Conservation (phyloP, 345 rosid species). For the Heritiera fomes region DNA sequence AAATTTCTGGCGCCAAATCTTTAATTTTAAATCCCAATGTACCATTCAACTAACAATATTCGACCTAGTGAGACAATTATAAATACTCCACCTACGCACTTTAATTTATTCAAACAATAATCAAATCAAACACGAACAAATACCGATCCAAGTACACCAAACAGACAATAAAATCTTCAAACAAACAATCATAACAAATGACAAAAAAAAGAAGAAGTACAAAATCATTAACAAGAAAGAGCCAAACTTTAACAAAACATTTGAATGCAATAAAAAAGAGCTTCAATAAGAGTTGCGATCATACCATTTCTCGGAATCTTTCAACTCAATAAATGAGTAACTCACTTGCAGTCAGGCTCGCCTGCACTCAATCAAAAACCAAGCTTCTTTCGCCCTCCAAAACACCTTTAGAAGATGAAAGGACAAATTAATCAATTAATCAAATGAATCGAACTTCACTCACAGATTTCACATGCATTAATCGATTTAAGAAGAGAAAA, state of each 20-base stretch:
- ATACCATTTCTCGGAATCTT: constrained; percentile 18
- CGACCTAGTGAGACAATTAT: background rate
- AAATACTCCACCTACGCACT: background rate
- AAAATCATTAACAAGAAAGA: background rate
- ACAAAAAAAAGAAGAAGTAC: background rate
- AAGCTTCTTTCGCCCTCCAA: background rate
- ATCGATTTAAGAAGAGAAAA: background rate
- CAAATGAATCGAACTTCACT: constrained; percentile 1
- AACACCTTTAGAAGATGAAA: constrained; percentile 6
- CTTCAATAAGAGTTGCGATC: background rate
- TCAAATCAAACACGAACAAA: background rate
- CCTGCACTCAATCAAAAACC: background rate
- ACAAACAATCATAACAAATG: background rate
- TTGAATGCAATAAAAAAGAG: constrained; percentile 7
- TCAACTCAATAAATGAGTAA: constrained; percentile 10
- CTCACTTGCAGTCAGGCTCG: background rate
- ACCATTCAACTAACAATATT: background rate
- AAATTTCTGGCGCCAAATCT: background rate
- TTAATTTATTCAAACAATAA: background rate
- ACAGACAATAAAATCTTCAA: background rate
- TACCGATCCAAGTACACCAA: background rate
- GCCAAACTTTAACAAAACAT: constrained; percentile 15
- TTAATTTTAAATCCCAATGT: background rate
- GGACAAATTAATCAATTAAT: background rate
- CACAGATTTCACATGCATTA: constrained; percentile 2